These are phyloP conservation scores for Saxispiralis lemnorum DNA, from an alignment of 495 filamentous ascomycete species.

Conservation along the genomic window DNA sequence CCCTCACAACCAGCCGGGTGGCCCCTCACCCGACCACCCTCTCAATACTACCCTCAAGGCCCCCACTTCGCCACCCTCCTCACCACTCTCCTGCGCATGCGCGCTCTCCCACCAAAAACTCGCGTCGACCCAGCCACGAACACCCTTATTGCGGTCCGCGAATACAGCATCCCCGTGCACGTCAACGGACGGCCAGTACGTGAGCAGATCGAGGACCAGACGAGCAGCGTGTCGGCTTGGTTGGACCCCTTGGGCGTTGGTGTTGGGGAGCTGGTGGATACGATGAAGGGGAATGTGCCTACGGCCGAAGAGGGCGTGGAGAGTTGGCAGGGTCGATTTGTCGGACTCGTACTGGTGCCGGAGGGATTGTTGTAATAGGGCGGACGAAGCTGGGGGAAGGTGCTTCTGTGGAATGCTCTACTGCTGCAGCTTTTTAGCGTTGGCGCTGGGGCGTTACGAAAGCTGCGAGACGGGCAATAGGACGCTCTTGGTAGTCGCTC, in stretches of 20 bases:
- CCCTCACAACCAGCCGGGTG: conserved; percentile 26
- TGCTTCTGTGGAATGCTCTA: too few relatives aligned
- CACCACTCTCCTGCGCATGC: conserved; percentile 56
- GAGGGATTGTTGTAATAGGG: not conserved
- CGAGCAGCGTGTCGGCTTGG: conserved; percentile 2
- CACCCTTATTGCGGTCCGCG: not conserved
- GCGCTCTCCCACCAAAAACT: conserved; percentile 49
- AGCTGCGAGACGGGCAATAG: too few relatives aligned
- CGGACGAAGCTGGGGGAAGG: too few relatives aligned
- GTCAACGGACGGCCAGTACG: not conserved
- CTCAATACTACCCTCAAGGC: conserved; percentile 49
- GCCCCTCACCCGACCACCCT: conserved; percentile 54
- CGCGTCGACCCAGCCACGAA: not conserved
- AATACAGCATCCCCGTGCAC: not conserved
- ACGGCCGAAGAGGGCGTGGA: not conserved
- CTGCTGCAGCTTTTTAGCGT: too few relatives aligned
- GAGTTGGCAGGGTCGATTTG: conserved; percentile 6
- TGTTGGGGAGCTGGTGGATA: conserved; percentile 3
- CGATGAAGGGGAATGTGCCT: not conserved
- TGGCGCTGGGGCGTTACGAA: too few relatives aligned
- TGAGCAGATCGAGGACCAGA: not conserved
- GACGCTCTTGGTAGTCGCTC: too few relatives aligned
- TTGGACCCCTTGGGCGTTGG: conserved; percentile 2
- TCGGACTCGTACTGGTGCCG: conserved; percentile 3
- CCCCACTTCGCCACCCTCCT: conserved; percentile 54